Conservation (phyloP, 2,329 filamentous ascomycete genomes). For the Mycocentrospora acerina region DNA sequence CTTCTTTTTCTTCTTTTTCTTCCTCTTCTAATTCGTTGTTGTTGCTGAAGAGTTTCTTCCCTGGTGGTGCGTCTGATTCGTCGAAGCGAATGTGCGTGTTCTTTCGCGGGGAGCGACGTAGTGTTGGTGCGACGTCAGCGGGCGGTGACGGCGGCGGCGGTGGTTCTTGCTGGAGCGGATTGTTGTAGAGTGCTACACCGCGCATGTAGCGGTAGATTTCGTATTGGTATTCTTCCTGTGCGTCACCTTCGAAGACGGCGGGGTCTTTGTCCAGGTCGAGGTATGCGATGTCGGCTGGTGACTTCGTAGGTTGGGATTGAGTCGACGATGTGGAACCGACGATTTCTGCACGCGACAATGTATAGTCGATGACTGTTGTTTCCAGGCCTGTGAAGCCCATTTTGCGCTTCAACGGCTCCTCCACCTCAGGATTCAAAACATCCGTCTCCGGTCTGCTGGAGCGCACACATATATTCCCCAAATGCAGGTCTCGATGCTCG, state of each 20-base stretch:
- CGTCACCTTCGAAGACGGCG: slow-evolving; percentile 50
- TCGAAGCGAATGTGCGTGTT: slow-evolving; percentile 33
- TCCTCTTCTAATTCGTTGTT: background rate
- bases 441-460: slow-evolving; percentile 26
- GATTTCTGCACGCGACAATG: slow-evolving; percentile 62
- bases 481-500: slow-evolving; percentile 67
- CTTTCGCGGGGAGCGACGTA: slow-evolving; percentile 25
- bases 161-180: slow-evolving; percentile 39
- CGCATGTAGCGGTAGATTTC: slow-evolving; percentile 59
- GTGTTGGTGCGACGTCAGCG: slow-evolving; percentile 9
- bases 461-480: slow-evolving; percentile 65
- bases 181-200: slow-evolving; percentile 46
- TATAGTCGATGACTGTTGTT: slow-evolving; percentile 69
- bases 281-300: slow-evolving; percentile 44
- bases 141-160: slow-evolving; percentile 3
- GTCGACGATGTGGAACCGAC: slow-evolving; percentile 3
- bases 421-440: slow-evolving; percentile 34
- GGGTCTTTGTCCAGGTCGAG: slow-evolving; percentile 49
- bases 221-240: slow-evolving; percentile 55
- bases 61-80: slow-evolving; percentile 5
- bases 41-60: background rate
- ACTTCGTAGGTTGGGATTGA: slow-evolving; percentile 9
- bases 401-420: slow-evolving; percentile 39
- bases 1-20: background rate
- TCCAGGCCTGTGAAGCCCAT: slow-evolving; percentile 58